Evolutionary conservation across 352 stramenopile species (phyloP).

Genomic region (Thraustochytrium sp.): DNA sequence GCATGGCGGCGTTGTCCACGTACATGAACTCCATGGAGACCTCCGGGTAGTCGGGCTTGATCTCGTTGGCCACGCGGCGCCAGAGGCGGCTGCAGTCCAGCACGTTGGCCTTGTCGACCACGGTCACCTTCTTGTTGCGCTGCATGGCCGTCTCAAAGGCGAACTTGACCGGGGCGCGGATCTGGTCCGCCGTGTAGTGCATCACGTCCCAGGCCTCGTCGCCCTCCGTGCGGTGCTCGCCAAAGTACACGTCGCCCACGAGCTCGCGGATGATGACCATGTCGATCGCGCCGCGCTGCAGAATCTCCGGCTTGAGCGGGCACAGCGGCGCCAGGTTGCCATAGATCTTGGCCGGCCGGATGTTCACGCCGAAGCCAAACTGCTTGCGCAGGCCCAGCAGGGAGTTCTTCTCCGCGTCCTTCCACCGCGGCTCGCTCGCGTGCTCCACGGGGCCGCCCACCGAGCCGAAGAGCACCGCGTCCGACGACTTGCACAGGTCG

Average conservation of each 20-base stretch:
- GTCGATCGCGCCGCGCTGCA: slow-evolving; percentile 83
- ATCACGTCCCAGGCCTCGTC: slow-evolving; percentile 84
- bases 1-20: slow-evolving; percentile 98
- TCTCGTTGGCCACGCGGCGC: slow-evolving; percentile 65
- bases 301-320: slow-evolving; percentile 91
- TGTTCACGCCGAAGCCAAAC: slow-evolving; percentile 95
- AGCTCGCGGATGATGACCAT: slow-evolving; percentile 98
- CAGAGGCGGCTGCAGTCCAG: slow-evolving; percentile 87
- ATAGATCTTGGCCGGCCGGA: slow-evolving; percentile 95
- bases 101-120: slow-evolving; percentile 99
- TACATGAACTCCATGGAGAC: slow-evolving; percentile 95
- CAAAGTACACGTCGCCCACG: slow-evolving; percentile 98
- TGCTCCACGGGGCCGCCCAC: slow-evolving; percentile 88
- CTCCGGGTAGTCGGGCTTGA: slow-evolving; percentile 80
- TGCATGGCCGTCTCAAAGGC: slow-evolving; percentile 72
- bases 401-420: slow-evolving; percentile 84
- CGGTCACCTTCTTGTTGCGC: slow-evolving; percentile 86
- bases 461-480: slow-evolving; percentile 91
- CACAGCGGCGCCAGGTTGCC: slow-evolving; percentile 92
- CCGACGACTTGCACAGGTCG: slow-evolving; percentile 74
- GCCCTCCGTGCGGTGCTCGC: slow-evolving; percentile 68
- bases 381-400: slow-evolving; percentile 94
- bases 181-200: slow-evolving; percentile 93
- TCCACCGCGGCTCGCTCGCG: slow-evolving; percentile 71
- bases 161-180: slow-evolving; percentile 71